phyloP scores from a whole-genome alignment of 1,284 basidiomycete species.

The Moniliella sp. region DNA sequence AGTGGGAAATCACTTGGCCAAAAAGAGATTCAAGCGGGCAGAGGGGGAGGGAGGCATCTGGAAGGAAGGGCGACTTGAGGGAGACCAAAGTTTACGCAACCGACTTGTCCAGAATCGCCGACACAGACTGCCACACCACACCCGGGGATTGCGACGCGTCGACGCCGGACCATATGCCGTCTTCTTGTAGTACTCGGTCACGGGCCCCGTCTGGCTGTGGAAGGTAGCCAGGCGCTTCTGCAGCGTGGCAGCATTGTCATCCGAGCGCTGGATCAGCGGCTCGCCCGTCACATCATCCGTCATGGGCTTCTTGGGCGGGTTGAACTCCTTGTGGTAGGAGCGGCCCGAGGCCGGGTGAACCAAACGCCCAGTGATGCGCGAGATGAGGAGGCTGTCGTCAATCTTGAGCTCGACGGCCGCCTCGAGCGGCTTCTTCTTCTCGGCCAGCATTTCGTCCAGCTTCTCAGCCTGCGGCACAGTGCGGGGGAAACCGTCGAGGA shows the following conservation, averaged over 20 bases:
- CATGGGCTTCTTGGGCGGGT: constrained; percentile 64
- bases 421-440: constrained; percentile 39
- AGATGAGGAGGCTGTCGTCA: constrained; percentile 65
- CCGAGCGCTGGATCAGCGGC: constrained; percentile 61
- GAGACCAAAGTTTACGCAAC: too few relatives aligned
- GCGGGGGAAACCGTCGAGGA: constrained; percentile 85
- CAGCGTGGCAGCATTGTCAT: constrained; percentile 76
- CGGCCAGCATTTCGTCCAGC: constrained; percentile 42
- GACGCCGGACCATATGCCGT: constrained; percentile 45
- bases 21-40: too few relatives aligned
- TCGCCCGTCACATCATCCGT: constrained; percentile 82
- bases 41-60: too few relatives aligned
- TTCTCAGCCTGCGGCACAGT: constrained; percentile 70
- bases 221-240: constrained; percentile 59
- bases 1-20: too few relatives aligned
- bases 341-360: constrained; percentile 76
- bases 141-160: constrained; percentile 79
- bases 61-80: too few relatives aligned
- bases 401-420: constrained; percentile 79
- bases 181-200: constrained; percentile 65
- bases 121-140: constrained; percentile 70
- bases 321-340: constrained; percentile 48
- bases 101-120: constrained; percentile 34
- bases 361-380: constrained; percentile 61
- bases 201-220: constrained; percentile 62